Base-by-base conservation (phyloP, 768 basidiomycete species). In the Tephrocybe sp. region DNA sequence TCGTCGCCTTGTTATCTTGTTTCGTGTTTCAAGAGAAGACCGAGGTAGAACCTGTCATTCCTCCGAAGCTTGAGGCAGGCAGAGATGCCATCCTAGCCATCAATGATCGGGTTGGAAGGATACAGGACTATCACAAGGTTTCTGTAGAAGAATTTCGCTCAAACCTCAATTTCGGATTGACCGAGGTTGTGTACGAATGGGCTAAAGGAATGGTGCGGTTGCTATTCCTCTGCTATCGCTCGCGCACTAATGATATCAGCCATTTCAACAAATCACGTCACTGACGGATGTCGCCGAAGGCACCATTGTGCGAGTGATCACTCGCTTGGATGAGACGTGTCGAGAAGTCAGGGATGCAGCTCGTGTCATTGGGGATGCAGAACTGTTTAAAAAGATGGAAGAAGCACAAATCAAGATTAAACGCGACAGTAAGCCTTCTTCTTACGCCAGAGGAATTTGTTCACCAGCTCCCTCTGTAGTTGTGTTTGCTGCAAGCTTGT, bases 21-120 rank as follows among this genome's bases (percentile, higher is more conserved):
- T 98, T 99, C 65, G 88, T 99, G 36, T 99, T 99, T 69, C 97
- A 98, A 67, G 97, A 99, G 66, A 98, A 97, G 73, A 93, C 94
- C 12, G 93, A 97, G 7, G 76, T 85, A 7, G 92, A 95, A 58
- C 95, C 97, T 18, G 67, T 78, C 2, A 77, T 99, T 45, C 85
- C 93, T 10, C 78, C 84, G 10, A 88, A 86, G 63, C 75, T 99
- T 15, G 80, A 89, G 66, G 78, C 83, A 60, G 97, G 96, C 12
- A 76, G 90, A 39, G 86, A 86, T 15, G 81, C 83, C 11, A 92
- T 99, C 50, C 61, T 85, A 46, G 77, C 75, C 4, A 90, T 98
- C 51, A 86, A 82, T 20, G 89, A 94, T 37, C 76, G 85, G 20
- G 83, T 99, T 8, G 85, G 83, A 39, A 70, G 81, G 10, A 80